phyloP scores from a whole-genome alignment of 768 basidiomycete species.

The Megacollybia marginata region DNA sequence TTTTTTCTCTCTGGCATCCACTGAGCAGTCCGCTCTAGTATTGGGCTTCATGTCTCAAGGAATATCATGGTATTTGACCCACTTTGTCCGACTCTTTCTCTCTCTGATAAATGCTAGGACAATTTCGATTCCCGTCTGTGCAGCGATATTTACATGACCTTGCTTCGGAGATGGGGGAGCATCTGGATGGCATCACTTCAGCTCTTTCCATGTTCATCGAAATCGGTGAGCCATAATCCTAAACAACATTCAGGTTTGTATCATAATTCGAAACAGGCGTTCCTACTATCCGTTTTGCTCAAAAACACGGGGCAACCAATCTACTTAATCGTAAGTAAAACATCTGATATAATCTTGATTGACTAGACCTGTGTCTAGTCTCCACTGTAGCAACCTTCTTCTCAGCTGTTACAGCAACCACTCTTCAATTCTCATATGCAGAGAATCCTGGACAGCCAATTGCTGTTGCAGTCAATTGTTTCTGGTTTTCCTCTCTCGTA shows the following conservation, averaged over 20 bases:
- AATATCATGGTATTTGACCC: conserved; percentile 45
- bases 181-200: conserved; percentile 59
- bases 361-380: no score
- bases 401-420: conserved; percentile 34
- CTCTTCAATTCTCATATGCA: conserved; percentile 59
- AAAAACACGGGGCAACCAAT: conserved; percentile 64
- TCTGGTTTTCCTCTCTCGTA: conserved; percentile 71
- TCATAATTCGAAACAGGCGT: conserved; percentile 38
- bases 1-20: not conserved
- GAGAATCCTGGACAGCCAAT: conserved; percentile 21
- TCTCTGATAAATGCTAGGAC: conserved; percentile 30
- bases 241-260: not conserved
- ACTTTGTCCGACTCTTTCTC: not conserved
- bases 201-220: conserved; percentile 71
- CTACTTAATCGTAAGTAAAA: conserved; percentile 52
- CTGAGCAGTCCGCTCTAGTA: conserved; percentile 33
- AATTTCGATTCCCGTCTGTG: conserved; percentile 66
- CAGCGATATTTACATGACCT: conserved; percentile 71
- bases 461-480: conserved; percentile 54
- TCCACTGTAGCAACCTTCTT: conserved; percentile 51
- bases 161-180: conserved; percentile 67
- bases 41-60: conserved; percentile 65
- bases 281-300: conserved; percentile 69
- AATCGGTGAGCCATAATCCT: conserved; percentile 43
- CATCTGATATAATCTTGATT: no score